Conservation (phyloP, 306 rosid species). For the Sphenostylis stenocarpa region DNA sequence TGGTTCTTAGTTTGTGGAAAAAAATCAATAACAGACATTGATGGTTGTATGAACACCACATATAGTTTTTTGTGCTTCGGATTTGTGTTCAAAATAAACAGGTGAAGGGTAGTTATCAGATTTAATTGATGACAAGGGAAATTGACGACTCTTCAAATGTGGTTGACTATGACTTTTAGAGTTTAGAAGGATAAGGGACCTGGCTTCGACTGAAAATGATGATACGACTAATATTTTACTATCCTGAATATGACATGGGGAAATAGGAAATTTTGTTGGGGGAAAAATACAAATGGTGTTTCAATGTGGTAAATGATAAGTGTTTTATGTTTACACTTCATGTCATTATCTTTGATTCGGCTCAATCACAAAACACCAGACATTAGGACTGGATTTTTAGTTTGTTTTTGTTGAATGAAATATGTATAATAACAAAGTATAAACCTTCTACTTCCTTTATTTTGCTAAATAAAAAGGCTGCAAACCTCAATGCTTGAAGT, state of each 20-base stretch:
- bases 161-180: slow-evolving; percentile 12
- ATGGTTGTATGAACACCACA: background rate
- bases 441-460: background rate
- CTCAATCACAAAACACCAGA: background rate
- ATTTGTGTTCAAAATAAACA: background rate
- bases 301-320: background rate
- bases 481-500: background rate
- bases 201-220: background rate
- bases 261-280: background rate
- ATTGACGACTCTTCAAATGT: background rate
- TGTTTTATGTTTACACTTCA: background rate
- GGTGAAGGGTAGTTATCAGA: background rate
- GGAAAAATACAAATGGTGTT: background rate
- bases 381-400: background rate
- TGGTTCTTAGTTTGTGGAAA: slow-evolving; percentile 1
- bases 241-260: background rate
- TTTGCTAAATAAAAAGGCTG: no score
- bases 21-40: background rate
- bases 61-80: background rate
- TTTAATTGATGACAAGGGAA: background rate
- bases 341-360: background rate
- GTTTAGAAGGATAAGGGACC: background rate
- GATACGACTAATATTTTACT: background rate
- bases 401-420: background rate
- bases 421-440: no score